phyloP scores from a whole-genome alignment of 257 asterid species.

The Solanum piurae region DNA sequence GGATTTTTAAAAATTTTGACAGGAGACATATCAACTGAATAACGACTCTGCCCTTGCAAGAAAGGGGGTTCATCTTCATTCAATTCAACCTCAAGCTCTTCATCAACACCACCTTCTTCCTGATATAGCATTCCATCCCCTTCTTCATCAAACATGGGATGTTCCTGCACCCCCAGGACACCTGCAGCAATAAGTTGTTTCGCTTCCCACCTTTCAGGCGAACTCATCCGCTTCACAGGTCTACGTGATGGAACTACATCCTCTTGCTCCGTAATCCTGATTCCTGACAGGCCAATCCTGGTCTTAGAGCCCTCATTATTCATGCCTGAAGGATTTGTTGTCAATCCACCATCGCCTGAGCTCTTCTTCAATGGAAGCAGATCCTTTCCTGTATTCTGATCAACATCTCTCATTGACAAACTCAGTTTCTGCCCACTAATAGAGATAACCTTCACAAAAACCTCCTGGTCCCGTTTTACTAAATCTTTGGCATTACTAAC shows the following conservation, averaged over 20 bases:
- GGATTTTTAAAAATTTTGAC: slow-evolving; percentile 94
- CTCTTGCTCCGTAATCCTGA: slow-evolving; percentile 47
- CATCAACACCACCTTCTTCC: slow-evolving; percentile 89
- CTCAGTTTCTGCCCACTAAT: slow-evolving; percentile 75
- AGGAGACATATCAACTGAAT: slow-evolving; percentile 81
- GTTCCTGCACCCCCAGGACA: slow-evolving; percentile 65
- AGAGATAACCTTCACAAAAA: slow-evolving; percentile 75
- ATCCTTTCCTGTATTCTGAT: slow-evolving; percentile 80
- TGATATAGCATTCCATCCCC: slow-evolving; percentile 71
- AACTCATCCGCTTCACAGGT: slow-evolving; percentile 84
- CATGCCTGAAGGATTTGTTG: slow-evolving; percentile 39
- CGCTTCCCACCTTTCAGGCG: slow-evolving; percentile 96
- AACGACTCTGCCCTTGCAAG: slow-evolving; percentile 78
- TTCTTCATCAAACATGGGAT: slow-evolving; percentile 78
- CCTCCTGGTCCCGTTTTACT: slow-evolving; percentile 87
- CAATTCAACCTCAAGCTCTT: slow-evolving; percentile 86
- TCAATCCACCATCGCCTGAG: slow-evolving; percentile 35
- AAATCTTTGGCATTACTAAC: slow-evolving; percentile 77
- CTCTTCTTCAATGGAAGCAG: slow-evolving; percentile 70
- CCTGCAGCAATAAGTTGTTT: slow-evolving; percentile 84
- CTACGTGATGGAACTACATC: slow-evolving; percentile 65
- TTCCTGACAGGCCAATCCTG: slow-evolving; percentile 75
- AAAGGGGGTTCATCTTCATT: slow-evolving; percentile 91
- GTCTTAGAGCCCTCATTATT: slow-evolving; percentile 46
- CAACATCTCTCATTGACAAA: slow-evolving; percentile 89